A percentile compares a stretch with the other conserved stretches of the same genome.
phyloP scores from a whole-genome alignment of 805 yeast species.

The Starmerella asiatica region DNA sequence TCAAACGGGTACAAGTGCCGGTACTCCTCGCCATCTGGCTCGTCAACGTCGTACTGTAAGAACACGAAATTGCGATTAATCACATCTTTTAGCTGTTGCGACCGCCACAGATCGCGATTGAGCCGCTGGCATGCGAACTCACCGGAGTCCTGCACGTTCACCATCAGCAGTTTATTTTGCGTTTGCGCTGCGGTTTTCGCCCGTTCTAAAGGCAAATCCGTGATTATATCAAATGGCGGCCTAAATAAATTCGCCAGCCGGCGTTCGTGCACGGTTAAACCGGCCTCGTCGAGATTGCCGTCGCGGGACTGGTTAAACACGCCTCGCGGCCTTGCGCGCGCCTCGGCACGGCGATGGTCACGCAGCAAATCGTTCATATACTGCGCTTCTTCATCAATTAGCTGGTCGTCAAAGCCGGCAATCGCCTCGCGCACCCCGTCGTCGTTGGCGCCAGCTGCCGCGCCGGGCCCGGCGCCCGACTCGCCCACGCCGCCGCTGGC shows the following conservation, averaged over 20 bases:
- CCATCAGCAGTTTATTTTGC: constrained; percentile 63
- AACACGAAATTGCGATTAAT: constrained; percentile 63
- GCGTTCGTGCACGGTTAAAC: constrained; percentile 28
- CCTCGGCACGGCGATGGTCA: constrained; percentile 15
- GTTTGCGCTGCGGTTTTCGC: constrained; percentile 59
- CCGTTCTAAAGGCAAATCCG: constrained; percentile 49
- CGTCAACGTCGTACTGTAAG: constrained; percentile 70
- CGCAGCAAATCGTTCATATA: constrained; percentile 18
- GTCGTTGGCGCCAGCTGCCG: constrained; percentile 34
- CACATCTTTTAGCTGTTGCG: constrained; percentile 44
- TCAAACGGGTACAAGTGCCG: constrained; percentile 58
- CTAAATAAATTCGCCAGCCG: constrained; percentile 71
- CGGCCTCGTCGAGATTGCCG: constrained; percentile 9
- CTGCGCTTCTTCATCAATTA: constrained; percentile 37
- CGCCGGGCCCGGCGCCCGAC: constrained; percentile 22
- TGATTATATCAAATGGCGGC: constrained; percentile 87
- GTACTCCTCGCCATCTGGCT: constrained; percentile 61
- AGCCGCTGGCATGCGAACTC: constrained; percentile 81
- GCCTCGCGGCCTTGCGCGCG: constrained; percentile 22
- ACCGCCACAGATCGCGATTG: constrained; percentile 89
- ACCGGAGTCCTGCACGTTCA: constrained; percentile 74
- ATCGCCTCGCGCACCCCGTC: constrained; percentile 62
- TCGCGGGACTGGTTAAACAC: constrained; percentile 42
- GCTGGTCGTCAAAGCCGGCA: constrained; percentile 63
- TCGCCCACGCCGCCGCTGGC: constrained; percentile 38